Percentiles rank a stretch among this genome's conserved stretches.
Conservation (phyloP, 2,329 filamentous ascomycete species). For the Arthrobotrys megalospora region DNA sequence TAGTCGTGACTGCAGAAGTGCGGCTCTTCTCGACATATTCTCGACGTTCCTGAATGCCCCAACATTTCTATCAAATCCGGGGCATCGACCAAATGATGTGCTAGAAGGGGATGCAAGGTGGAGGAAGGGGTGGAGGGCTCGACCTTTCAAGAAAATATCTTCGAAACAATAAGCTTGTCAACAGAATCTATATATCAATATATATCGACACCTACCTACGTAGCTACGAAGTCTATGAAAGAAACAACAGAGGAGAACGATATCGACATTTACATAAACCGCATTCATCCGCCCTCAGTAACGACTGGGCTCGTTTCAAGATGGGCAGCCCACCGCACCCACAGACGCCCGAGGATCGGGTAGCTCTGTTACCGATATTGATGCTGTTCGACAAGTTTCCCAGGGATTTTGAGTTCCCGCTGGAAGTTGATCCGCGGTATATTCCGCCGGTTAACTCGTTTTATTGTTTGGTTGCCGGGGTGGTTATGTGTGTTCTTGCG, state of each 20-base stretch:
- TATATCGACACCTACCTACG: background rate
- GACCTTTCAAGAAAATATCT: slow-evolving; percentile 1
- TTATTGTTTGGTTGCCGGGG: slow-evolving; percentile 43
- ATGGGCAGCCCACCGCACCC: slow-evolving; percentile 49
- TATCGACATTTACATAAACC: background rate
- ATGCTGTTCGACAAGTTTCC: slow-evolving; percentile 42
- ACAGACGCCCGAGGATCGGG: slow-evolving; percentile 49
- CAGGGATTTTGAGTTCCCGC: slow-evolving; percentile 49
- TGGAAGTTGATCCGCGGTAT: slow-evolving; percentile 44
- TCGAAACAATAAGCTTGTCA: background rate
- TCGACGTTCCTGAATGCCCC: slow-evolving; percentile 7
- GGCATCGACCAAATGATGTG: slow-evolving; percentile 20
- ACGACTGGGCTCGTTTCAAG: slow-evolving; percentile 12
- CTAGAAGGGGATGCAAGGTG: slow-evolving; percentile 20
- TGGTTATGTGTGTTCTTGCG: slow-evolving; percentile 39
- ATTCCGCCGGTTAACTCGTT: slow-evolving; percentile 42
- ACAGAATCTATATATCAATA: background rate
- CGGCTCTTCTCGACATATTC: slow-evolving; percentile 2
- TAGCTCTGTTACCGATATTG: slow-evolving; percentile 33
- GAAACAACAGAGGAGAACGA: background rate
- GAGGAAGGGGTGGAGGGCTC: slow-evolving; percentile 41
- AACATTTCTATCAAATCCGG: slow-evolving; percentile 1
- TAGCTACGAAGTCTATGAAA: background rate
- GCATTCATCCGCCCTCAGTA: background rate
- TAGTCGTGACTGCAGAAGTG: background rate